These are phyloP conservation scores for Draba incana DNA, from an alignment of 345 rosid genomes.

Conservation along the genomic window DNA sequence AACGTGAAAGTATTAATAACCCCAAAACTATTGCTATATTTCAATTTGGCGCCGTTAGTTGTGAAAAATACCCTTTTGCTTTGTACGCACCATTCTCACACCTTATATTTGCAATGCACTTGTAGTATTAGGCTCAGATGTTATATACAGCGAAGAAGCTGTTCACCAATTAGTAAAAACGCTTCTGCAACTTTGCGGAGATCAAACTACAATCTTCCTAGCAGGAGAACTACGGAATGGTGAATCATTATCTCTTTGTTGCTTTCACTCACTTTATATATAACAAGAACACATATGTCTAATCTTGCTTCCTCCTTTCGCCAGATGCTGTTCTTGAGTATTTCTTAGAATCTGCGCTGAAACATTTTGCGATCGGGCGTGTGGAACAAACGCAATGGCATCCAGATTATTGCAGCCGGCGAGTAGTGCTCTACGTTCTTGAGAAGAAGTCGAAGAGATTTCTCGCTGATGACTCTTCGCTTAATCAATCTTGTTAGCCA, in stretches of 20 bases:
- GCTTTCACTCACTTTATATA: neutral
- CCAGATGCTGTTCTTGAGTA: conserved; percentile 82
- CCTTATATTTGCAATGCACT: conserved; percentile 3
- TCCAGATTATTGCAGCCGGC: conserved; percentile 70
- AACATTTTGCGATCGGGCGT: conserved; percentile 68
- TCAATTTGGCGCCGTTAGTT: neutral
- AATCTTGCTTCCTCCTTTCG: conserved; percentile 4
- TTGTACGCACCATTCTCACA: conserved; percentile 3
- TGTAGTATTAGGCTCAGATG: conserved; percentile 87
- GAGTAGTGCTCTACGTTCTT: conserved; percentile 76
- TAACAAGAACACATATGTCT: neutral
- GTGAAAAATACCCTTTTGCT: neutral
- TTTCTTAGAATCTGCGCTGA: conserved; percentile 75
- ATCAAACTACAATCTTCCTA: conserved; percentile 73
- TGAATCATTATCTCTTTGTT: conserved; percentile 28
- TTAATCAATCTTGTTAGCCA: conserved; percentile 38
- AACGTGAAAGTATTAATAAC: neutral
- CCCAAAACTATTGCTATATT: conserved; percentile 26
- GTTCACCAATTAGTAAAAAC: conserved; percentile 77
- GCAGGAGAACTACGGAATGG: conserved; percentile 89
- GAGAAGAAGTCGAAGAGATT: conserved; percentile 58
- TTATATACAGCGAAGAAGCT: conserved; percentile 85
- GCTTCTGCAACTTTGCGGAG: conserved; percentile 60
- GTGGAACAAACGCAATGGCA: conserved; percentile 81
- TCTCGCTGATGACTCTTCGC: conserved; percentile 20